Evolutionary conservation across 163 green algal genomes (phyloP).

Genomic region (Scenedesmus sp.): DNA sequence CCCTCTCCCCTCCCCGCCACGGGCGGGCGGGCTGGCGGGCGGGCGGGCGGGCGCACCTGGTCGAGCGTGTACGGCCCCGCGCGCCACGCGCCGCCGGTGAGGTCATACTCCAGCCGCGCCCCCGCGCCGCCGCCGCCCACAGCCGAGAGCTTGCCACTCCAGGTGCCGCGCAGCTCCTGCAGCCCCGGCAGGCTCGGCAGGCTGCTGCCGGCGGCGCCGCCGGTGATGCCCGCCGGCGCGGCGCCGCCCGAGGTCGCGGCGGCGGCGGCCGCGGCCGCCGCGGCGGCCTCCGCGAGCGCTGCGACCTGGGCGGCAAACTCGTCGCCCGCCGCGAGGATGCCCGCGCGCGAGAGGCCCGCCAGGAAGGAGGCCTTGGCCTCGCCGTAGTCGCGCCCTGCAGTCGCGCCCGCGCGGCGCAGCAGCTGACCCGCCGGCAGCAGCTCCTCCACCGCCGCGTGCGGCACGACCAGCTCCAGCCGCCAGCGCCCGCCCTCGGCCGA

Average conservation of each 20-base stretch:
- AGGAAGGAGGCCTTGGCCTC: constrained; percentile 82
- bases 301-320: constrained; percentile 49
- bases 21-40: too few species aligned
- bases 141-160: constrained; percentile 67
- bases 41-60: constrained; percentile 31
- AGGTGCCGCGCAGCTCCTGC: constrained; percentile 83
- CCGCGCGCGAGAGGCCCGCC: constrained; percentile 36
- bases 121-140: constrained; percentile 24
- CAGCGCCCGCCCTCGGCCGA: constrained; percentile 59
- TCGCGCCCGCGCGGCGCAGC: constrained; percentile 63
- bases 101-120: constrained; percentile 74
- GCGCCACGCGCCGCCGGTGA: constrained; percentile 74
- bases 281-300: constrained; percentile 19
- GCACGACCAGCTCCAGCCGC: constrained; percentile 74
- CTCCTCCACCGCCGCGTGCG: constrained; percentile 83
- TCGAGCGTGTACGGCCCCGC: constrained; percentile 68
- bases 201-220: not conserved
- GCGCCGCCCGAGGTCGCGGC: not conserved
- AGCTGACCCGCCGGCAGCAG: constrained; percentile 84
- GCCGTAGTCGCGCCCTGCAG: constrained; percentile 73
- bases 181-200: constrained; percentile 62
- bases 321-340: constrained; percentile 8
- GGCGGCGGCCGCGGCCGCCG: constrained; percentile 21
- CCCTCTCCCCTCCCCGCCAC: too few species aligned
- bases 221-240: not conserved